Conservation (phyloP, 2,329 filamentous ascomycete species). For the Paraconiothyrium brasiliense region DNA sequence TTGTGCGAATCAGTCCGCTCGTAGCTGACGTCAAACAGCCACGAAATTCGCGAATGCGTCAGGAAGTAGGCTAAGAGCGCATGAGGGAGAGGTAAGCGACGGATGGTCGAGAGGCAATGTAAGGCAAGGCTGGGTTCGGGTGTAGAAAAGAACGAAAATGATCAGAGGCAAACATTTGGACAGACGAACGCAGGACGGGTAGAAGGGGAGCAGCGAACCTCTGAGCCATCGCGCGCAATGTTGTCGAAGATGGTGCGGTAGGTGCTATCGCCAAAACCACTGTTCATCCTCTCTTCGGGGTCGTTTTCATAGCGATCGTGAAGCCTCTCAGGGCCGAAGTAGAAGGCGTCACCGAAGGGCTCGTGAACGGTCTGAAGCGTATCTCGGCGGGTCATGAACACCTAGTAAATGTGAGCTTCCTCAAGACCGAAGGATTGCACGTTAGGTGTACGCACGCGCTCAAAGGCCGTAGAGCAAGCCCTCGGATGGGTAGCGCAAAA, state of each 20-base stretch:
- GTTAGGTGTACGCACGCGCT: slow-evolving; percentile 70
- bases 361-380: slow-evolving; percentile 87
- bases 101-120: slow-evolving; percentile 21
- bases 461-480: slow-evolving; percentile 96
- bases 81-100: slow-evolving; percentile 27
- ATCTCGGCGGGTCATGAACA: slow-evolving; percentile 94
- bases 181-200: slow-evolving; percentile 6
- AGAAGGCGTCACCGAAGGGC: slow-evolving; percentile 96
- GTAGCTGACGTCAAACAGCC: slow-evolving; percentile 33
- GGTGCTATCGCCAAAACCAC: slow-evolving; percentile 74
- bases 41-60: slow-evolving; percentile 29
- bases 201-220: slow-evolving; percentile 66
- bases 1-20: slow-evolving; percentile 27
- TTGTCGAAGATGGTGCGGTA: slow-evolving; percentile 80
- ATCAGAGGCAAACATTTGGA: slow-evolving; percentile 11
- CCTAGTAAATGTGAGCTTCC: slow-evolving; percentile 50
- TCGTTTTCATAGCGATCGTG: slow-evolving; percentile 81
- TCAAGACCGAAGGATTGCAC: slow-evolving; percentile 12
- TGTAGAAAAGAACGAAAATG: slow-evolving; percentile 17
- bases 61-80: slow-evolving; percentile 18
- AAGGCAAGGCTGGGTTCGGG: slow-evolving; percentile 23
- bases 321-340: slow-evolving; percentile 91
- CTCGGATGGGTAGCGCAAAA: slow-evolving; percentile 94
- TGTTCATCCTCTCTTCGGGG: slow-evolving; percentile 60
- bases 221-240: slow-evolving; percentile 74